Evolutionary conservation across 202 grass and related monocot genomes (phyloP).

Genomic region (Cymbopogon flexuosus): DNA sequence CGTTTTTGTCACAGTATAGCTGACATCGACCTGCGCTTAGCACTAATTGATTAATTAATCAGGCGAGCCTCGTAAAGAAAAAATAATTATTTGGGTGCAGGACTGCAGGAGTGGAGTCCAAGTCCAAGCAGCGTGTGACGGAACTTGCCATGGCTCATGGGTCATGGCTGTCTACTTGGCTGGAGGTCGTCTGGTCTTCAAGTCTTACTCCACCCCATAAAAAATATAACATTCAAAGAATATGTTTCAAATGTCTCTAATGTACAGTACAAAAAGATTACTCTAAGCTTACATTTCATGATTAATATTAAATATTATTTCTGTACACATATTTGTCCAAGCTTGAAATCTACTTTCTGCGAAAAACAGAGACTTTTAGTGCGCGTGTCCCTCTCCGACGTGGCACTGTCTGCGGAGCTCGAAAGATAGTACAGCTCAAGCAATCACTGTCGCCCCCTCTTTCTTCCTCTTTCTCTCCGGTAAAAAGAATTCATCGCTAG

Average conservation of each 20-base stretch:
- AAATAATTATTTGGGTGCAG: not conserved
- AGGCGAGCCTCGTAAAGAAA: not conserved
- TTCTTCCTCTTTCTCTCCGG: not conserved
- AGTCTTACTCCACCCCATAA: not conserved
- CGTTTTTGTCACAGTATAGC: not conserved
- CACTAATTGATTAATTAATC: not conserved
- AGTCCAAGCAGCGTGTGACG: not conserved
- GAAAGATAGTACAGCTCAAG: not conserved
- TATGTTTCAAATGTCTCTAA: too few species aligned
- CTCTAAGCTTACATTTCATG: too few species aligned
- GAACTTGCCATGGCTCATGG: not conserved
- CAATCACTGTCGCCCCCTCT: not conserved
- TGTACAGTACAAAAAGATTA: too few species aligned
- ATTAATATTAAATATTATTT: too few species aligned
- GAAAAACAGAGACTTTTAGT: not conserved
- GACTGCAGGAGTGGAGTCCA: not conserved
- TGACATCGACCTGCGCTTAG: not conserved
- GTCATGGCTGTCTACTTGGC: not conserved
- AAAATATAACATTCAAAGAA: too few species aligned
- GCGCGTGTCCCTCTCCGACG: not conserved
- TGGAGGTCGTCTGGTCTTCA: not conserved
- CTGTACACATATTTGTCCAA: not conserved
- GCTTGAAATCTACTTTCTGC: not conserved
- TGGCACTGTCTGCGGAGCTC: constrained; percentile 20
- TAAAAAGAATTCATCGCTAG: not conserved